Conservation (phyloP, 441 rosid species). For the Eutrema salsugineum region DNA sequence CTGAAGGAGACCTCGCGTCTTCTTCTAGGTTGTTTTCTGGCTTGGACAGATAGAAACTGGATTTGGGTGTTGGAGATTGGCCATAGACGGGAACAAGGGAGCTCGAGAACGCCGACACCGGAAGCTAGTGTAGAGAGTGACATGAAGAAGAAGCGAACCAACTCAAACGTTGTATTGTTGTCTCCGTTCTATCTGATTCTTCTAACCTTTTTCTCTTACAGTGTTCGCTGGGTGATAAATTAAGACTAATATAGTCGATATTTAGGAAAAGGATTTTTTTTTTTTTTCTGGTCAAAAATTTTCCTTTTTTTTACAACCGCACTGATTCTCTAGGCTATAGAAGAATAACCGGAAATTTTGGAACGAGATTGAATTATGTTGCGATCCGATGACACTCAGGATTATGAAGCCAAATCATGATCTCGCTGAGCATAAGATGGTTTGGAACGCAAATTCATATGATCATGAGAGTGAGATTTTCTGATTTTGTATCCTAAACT, state of each 20-base stretch:
- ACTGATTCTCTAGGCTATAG: neutral
- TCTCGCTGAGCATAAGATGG: neutral
- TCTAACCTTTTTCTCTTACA: neutral
- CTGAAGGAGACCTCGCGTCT: slow-evolving; percentile 17
- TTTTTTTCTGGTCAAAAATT: neutral
- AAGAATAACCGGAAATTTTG: neutral
- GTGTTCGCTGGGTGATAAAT: neutral
- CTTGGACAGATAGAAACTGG: slow-evolving; percentile 16
- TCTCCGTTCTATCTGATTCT: neutral
- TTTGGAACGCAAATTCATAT: neutral
- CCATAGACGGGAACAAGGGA: slow-evolving; percentile 28
- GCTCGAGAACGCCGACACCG: slow-evolving; percentile 22
- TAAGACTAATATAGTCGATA: slow-evolving; percentile 1
- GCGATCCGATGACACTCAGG: neutral
- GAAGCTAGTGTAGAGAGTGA: slow-evolving; percentile 25
- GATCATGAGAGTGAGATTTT: neutral
- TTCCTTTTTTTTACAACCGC: neutral
- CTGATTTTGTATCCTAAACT: too few species aligned
- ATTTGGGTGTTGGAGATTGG: slow-evolving; percentile 22
- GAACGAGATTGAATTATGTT: neutral
- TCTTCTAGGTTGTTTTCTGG: slow-evolving; percentile 34
- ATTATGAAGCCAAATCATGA: neutral
- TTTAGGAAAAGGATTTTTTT: neutral
- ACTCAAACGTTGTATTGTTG: neutral
- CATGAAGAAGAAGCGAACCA: slow-evolving; percentile 18